These are phyloP conservation scores for Notholithocarpus densiflorus DNA, from an alignment of 306 rosid species.

Conservation along the genomic window DNA sequence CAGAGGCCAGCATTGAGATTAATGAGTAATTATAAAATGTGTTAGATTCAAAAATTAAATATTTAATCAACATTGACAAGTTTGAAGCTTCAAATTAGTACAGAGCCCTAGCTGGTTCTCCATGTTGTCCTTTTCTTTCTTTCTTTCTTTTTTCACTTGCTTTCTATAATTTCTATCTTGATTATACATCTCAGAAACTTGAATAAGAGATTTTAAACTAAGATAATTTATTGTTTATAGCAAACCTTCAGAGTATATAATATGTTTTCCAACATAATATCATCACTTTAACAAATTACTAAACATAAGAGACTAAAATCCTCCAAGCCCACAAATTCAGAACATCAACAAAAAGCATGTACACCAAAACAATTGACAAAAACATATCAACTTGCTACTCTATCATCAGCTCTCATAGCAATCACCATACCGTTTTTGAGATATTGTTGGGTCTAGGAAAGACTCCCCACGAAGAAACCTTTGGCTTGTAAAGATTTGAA, in stretches of 20 bases:
- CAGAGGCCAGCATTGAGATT: neutral
- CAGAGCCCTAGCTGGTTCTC: neutral
- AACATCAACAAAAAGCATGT: neutral
- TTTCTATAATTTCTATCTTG: neutral
- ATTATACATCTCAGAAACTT: neutral
- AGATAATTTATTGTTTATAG: neutral
- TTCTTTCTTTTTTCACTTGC: neutral
- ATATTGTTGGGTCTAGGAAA: conserved; percentile 90
- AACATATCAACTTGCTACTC: neutral
- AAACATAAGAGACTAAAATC: neutral
- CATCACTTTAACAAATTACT: neutral
- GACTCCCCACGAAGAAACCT: conserved; percentile 92
- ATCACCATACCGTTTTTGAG: conserved; percentile 68
- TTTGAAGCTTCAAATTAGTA: neutral
- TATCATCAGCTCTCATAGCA: neutral
- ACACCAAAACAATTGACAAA: neutral
- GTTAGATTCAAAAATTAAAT: neutral
- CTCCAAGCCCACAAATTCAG: neutral
- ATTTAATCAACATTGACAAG: neutral
- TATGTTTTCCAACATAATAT: neutral
- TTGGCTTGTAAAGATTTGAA: conserved; percentile 72
- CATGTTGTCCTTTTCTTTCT: neutral
- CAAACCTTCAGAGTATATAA: neutral
- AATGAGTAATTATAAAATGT: neutral
- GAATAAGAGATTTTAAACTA: neutral